Evolutionary conservation across 257 asterid genomes (phyloP), one percentile per base, ranked within the genome.

Genomic region (Solanum bulbocastanum): DNA sequence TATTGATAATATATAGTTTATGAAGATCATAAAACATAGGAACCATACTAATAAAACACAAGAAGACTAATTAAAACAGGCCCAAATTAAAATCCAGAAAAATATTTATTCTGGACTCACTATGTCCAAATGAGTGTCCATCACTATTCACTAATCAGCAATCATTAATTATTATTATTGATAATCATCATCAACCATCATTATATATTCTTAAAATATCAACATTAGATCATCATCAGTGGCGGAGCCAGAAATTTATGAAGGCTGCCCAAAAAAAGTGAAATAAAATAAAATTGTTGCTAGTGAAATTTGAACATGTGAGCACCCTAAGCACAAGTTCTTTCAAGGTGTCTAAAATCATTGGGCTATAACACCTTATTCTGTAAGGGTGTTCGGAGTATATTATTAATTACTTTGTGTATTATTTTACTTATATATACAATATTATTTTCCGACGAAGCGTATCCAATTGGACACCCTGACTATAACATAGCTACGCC

Each of bases 11-110:
- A 33, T 2, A 23, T 76, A 13, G 84, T n/a, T 35, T 11, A 20
- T 39, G 58, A n/a, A 96, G 88, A 85, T 96, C 94, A 72, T 96
- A 96, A 40, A 96, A 96, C 91, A 95, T 91, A 1, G 94, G 94
- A 60, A 96, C 98, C 95, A 96, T 84, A 2, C 96, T 92, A 13
- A 90, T 86, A 5, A 83, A 94, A 89, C 97, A 93, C 32, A 96
- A 87, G 83, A 95, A 93, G 16, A 93, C 98, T 86, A 96, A 52
- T 44, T 12, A 52, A 68, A 10, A 96, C 98, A 1, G 99, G 99
- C 40, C 98, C 98, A 10, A 95, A 65, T n/a, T 65, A 65, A 95
- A 22, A 96, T 93, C 98, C 98, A 96, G 60, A 91, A 10, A 96
- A 94, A 88, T 96, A 95, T 58, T 87, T 96, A 94, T 65, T 88